Evolutionary conservation across 176 grass and related monocot species (phyloP), one percentile per base, ranked within the genome.

Genomic region (Eremochloa ophiuroides): DNA sequence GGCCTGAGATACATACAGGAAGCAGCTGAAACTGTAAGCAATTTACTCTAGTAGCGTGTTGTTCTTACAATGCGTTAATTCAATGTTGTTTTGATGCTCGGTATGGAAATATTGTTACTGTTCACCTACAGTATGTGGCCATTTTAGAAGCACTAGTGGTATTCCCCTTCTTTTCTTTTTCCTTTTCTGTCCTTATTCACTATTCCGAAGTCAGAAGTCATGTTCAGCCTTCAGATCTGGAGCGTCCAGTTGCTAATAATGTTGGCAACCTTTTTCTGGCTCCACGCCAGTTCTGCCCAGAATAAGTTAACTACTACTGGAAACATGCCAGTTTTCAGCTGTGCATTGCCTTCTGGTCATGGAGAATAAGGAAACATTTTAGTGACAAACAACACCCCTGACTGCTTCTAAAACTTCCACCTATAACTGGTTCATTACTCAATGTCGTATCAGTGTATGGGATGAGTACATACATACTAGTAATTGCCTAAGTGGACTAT

Each of bases 21-120:
- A 91, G 90, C 79, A 76, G 92, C 90, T 93, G 64, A 73, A 88
- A 86, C 28, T 58, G 95, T 98, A 91, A 89, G 95, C 28, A 46
- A 66, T 80, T 85, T 64, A 66, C 18, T 65, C 56, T 65, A 81
- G 40, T 71, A 80, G 62, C 14, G 6, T 70, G 59, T 26, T 16
- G 14, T 20, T 22, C 0, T 80, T 75, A 53, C 42, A 75, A 25
- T 63, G n/a, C 47, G 38, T 8, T 38, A 62, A 29, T 1, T 71
- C 7, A 76, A 50, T 46, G 10, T 8, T 70, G 7, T 34, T 34
- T 14, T 56, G 20, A 70, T 85, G 18, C 6, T 34, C 35, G 16
- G 11, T n/a, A 22, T 65, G 26, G 60, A 20, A 29, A 18, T 3
- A 7, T 10, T 10, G 33, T 3, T 62, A 42, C 15, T 74, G 17